These are phyloP conservation scores for Zoysia matrella DNA, from an alignment of 202 grass and related monocot genomes.

Conservation along the genomic window DNA sequence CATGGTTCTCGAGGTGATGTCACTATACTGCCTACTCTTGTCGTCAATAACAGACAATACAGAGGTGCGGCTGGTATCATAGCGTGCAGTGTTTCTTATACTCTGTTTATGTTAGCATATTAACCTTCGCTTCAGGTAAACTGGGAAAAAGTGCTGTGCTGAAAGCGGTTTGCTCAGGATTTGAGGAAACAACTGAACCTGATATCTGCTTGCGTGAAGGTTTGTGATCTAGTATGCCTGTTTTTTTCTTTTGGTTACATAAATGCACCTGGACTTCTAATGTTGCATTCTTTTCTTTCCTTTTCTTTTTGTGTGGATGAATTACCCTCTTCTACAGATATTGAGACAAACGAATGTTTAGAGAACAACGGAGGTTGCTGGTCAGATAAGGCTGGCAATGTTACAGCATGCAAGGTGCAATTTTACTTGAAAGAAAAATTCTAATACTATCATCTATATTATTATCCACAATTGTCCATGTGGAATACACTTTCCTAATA, in stretches of 20 bases:
- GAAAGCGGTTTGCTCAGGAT: constrained; percentile 82
- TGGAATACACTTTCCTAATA: constrained; percentile 4
- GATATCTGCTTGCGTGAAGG: background rate
- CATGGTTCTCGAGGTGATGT: constrained; percentile 80
- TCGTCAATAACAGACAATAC: background rate
- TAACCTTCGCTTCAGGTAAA: constrained; percentile 55
- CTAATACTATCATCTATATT: background rate
- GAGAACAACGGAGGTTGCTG: too few species aligned
- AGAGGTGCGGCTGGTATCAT: background rate
- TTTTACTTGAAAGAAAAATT: background rate
- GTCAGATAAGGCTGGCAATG: too few species aligned
- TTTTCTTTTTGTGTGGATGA: background rate
- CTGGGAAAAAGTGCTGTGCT: constrained; percentile 82
- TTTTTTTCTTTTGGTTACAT: background rate
- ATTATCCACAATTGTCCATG: background rate
- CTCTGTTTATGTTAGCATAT: constrained; percentile 17
- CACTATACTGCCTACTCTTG: constrained; percentile 88
- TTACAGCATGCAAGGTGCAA: constrained; percentile 72
- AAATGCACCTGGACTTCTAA: background rate
- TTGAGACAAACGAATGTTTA: too few species aligned
- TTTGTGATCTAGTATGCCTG: constrained; percentile 19
- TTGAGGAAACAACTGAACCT: constrained; percentile 91
- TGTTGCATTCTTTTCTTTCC: background rate
- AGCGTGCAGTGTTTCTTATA: constrained; percentile 19
- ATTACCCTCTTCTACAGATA: too few species aligned